A percentile compares a stretch with the other conserved stretches of the same genome.
phyloP scores from a whole-genome alignment of 2,329 filamentous ascomycete species.

The Trichoderma sp. region DNA sequence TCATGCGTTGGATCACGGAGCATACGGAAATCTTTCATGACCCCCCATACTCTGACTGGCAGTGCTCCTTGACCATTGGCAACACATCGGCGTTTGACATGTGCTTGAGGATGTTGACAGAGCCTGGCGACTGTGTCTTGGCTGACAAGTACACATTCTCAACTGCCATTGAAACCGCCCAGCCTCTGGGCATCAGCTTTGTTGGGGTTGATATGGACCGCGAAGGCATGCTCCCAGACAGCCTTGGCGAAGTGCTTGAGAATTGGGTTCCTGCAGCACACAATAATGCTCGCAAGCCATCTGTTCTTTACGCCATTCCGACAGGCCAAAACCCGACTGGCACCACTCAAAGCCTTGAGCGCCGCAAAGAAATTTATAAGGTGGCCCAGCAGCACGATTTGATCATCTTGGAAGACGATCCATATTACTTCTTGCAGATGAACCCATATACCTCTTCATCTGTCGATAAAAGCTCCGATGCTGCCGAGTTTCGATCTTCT shows the following conservation, averaged over 20 bases:
- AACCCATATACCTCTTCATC: constrained; percentile 62
- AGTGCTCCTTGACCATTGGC: constrained; percentile 17
- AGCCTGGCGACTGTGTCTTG: constrained; percentile 10
- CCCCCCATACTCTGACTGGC: constrained; percentile 17
- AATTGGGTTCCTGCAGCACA: constrained; percentile 1
- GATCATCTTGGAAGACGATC: constrained; percentile 90
- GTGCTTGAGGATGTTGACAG: constrained; percentile 15
- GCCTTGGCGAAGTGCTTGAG: neutral
- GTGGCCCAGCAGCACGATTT: constrained; percentile 83
- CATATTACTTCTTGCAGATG: constrained; percentile 93
- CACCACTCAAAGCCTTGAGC: constrained; percentile 69
- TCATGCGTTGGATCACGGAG: constrained; percentile 18
- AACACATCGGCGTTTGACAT: constrained; percentile 18
- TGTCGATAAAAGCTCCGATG: constrained; percentile 52
- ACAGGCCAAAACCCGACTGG: constrained; percentile 83
- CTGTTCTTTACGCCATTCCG: constrained; percentile 1
- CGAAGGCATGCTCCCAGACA: constrained; percentile 12
- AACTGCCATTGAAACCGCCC: neutral
- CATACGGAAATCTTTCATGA: constrained; percentile 20
- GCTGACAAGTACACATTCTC: constrained; percentile 15
- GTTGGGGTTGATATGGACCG: constrained; percentile 5
- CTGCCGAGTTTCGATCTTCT: constrained; percentile 47
- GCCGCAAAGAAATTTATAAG: constrained; percentile 76
- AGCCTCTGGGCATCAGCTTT: constrained; percentile 1
- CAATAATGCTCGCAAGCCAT: constrained; percentile 1